phyloP scores from a whole-genome alignment of 2,329 filamentous ascomycete genomes.

The Aspergillus novoparasiticus region DNA sequence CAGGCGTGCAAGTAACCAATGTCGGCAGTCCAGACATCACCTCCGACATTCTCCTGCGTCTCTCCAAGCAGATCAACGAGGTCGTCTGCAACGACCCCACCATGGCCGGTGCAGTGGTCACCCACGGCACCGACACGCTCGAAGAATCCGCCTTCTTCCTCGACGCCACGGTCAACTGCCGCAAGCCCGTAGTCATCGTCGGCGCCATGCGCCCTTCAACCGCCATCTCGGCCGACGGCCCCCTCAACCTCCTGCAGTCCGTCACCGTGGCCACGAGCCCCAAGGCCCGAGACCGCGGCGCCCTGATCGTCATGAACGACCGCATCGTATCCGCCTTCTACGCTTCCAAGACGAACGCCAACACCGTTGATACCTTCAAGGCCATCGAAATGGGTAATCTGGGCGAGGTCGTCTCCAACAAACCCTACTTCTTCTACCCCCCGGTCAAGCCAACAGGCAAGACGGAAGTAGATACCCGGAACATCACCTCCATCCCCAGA shows the following conservation, averaged over 20 bases:
- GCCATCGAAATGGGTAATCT: constrained; percentile 59
- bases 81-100: constrained; percentile 25
- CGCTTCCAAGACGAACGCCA: constrained; percentile 64
- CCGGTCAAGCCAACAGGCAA: constrained; percentile 53
- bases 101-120: constrained; percentile 46
- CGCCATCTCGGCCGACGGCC: constrained; percentile 64
- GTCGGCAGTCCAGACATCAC: constrained; percentile 30
- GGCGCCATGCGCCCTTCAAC: constrained; percentile 67
- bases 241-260: constrained; percentile 63
- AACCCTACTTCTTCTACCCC: constrained; percentile 63
- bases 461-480: constrained; percentile 19
- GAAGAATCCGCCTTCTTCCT: constrained; percentile 68
- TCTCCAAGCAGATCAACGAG: constrained; percentile 23
- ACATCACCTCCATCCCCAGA: constrained; percentile 24
- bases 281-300: constrained; percentile 53
- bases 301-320: constrained; percentile 65
- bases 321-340: constrained; percentile 62
- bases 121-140: constrained; percentile 67
- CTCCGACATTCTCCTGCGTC: constrained; percentile 25
- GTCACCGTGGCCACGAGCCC: constrained; percentile 57
- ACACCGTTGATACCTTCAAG: constrained; percentile 65
- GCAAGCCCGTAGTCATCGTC: constrained; percentile 62
- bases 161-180: constrained; percentile 58
- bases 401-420: constrained; percentile 60
- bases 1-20: constrained; percentile 30